Evolutionary conservation across 495 filamentous ascomycete genomes (phyloP).

Genomic region (Annulohypoxylon bovei): DNA sequence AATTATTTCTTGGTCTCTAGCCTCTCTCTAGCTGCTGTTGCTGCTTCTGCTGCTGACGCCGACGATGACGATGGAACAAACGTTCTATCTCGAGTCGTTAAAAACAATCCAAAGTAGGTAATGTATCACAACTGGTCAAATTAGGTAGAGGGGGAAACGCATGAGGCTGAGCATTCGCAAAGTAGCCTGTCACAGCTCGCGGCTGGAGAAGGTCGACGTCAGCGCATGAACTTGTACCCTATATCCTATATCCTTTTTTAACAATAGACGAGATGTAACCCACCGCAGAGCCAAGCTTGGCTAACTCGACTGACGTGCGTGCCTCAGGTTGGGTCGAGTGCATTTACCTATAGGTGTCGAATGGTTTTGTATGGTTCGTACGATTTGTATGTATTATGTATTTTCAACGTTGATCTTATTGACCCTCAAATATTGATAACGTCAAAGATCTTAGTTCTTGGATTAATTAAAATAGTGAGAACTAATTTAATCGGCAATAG

Average conservation of each 20-base stretch:
- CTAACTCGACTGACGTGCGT: conserved; percentile 24
- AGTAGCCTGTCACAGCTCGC: conserved; percentile 46
- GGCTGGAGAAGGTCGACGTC: conserved; percentile 52
- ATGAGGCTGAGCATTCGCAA: conserved; percentile 48
- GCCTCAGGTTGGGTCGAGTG: conserved; percentile 18
- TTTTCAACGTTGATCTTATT: background rate
- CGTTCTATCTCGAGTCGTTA: conserved; percentile 20
- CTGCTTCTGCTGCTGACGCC: background rate
- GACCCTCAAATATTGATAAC: background rate
- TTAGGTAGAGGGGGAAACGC: conserved; percentile 32
- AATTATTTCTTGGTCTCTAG: conserved; percentile 16
- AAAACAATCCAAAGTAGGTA: conserved; percentile 27
- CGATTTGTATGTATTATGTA: background rate
- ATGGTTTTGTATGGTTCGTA: background rate
- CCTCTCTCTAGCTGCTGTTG: background rate
- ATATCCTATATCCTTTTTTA: conserved; percentile 3
- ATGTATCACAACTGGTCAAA: conserved; percentile 39
- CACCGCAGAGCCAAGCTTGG: conserved; percentile 36
- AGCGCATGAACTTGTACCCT: conserved; percentile 52
- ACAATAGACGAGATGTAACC: conserved; percentile 40
- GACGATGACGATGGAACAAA: conserved; percentile 11
- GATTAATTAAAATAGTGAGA: background rate
- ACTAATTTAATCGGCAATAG: background rate
- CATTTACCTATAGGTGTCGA: conserved; percentile 1
- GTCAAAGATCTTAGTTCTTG: background rate